Evolutionary conservation across 495 filamentous ascomycete species (phyloP).

Genomic region (Penicillium coffeae): DNA sequence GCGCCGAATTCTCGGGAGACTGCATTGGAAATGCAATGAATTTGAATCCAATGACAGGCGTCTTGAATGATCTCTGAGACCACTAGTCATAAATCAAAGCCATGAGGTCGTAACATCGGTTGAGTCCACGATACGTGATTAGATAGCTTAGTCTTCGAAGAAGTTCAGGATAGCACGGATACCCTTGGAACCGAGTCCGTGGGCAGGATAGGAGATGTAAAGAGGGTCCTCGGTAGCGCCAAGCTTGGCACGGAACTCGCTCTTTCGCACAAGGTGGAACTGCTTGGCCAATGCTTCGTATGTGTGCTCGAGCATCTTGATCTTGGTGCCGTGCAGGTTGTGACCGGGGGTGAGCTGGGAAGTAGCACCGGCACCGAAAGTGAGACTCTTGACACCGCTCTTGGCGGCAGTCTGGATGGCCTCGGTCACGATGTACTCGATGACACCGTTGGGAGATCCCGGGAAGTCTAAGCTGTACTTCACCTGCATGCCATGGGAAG

Average conservation of each 20-base stretch:
- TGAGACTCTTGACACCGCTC: conserved; percentile 61
- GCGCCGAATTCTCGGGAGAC: background rate
- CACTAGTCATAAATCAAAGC: conserved; percentile 1
- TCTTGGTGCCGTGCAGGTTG: conserved; percentile 68
- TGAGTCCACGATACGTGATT: background rate
- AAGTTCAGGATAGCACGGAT: conserved; percentile 75
- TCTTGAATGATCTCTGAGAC: background rate
- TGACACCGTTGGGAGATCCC: conserved; percentile 69
- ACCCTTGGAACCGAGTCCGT: conserved; percentile 72
- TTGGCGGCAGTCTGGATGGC: conserved; percentile 67
- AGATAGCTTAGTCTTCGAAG: conserved; percentile 61
- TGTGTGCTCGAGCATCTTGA: conserved; percentile 69
- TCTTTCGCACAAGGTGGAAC: conserved; percentile 75
- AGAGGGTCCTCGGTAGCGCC: conserved; percentile 71
- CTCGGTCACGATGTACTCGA: conserved; percentile 72
- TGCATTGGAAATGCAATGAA: background rate
- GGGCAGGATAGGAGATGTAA: conserved; percentile 77
- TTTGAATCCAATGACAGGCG: background rate
- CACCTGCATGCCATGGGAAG: conserved; percentile 76
- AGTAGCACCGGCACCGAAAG: conserved; percentile 75
- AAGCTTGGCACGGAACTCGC: conserved; percentile 82
- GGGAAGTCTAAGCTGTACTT: conserved; percentile 88
- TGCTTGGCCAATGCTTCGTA: conserved; percentile 75
- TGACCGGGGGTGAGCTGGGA: conserved; percentile 64
- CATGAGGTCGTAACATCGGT: conserved; percentile 1